Evolutionary conservation across 176 grass and related monocot genomes (phyloP).

Genomic region (Zea luxurians): DNA sequence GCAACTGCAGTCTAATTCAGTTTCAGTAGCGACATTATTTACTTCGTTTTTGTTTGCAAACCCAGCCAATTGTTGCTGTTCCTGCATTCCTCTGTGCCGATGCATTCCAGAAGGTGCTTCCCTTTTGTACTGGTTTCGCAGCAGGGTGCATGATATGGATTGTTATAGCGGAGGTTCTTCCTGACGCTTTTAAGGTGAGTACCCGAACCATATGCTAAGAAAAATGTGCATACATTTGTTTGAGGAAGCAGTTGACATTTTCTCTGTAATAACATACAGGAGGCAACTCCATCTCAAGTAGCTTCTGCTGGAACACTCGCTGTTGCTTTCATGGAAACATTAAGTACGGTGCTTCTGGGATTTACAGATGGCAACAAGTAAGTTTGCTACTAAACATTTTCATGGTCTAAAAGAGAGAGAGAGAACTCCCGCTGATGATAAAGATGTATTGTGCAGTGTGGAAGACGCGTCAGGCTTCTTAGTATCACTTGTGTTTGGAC

Average conservation of each 20-base stretch:
- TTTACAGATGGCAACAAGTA: constrained; percentile 68
- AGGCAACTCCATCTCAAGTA: constrained; percentile 91
- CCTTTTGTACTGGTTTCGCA: constrained; percentile 96
- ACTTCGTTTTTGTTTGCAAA: constrained; percentile 23
- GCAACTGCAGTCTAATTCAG: not conserved
- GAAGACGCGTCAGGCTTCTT: constrained; percentile 80
- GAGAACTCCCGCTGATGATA: constrained; percentile 9
- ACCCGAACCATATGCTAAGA: not conserved
- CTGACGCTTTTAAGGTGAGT: constrained; percentile 96
- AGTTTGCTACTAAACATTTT: constrained; percentile 26
- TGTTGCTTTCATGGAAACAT: constrained; percentile 97
- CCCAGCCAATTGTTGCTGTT: constrained; percentile 91
- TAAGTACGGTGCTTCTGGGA: constrained; percentile 74
- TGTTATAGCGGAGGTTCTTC: constrained; percentile 98
- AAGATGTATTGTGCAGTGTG: constrained; percentile 52
- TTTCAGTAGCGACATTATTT: constrained; percentile 28
- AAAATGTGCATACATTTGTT: not conserved
- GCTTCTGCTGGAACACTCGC: constrained; percentile 92
- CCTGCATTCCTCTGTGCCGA: constrained; percentile 95
- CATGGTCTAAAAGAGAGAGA: not conserved
- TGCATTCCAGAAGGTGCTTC: constrained; percentile 86
- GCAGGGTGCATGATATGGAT: constrained; percentile 99
- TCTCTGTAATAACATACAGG: constrained; percentile 56
- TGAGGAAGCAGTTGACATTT: constrained; percentile 31
- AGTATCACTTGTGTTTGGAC: constrained; percentile 89